These are phyloP conservation scores for Cryptococcus amylolentus DNA, from an alignment of 1,284 basidiomycete genomes.

Conservation along the genomic window DNA sequence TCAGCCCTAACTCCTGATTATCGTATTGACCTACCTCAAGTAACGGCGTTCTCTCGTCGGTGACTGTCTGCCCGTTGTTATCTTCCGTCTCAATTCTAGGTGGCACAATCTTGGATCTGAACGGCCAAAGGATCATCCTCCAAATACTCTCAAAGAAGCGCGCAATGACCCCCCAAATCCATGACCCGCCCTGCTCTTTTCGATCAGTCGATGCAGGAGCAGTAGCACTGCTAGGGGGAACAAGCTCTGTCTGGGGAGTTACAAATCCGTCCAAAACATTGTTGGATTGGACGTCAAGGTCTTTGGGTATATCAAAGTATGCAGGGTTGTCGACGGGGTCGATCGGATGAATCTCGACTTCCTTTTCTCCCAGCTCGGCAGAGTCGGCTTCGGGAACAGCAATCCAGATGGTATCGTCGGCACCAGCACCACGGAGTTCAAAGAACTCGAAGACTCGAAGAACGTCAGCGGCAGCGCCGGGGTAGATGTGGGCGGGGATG, in stretches of 20 bases:
- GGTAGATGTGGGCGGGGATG: conserved; percentile 3
- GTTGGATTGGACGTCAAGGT: neutral
- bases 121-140: conserved; percentile 10
- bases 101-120: conserved; percentile 1
- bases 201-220: neutral
- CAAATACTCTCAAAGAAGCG: conserved; percentile 13
- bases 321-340: neutral
- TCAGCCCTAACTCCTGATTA: neutral
- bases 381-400: conserved; percentile 5
- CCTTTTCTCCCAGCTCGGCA: conserved; percentile 11
- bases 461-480: conserved; percentile 3
- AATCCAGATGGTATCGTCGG: conserved; percentile 12
- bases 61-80: neutral
- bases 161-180: conserved; percentile 10
- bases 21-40: neutral
- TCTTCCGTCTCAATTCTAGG: neutral
- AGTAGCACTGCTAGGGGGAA: neutral
- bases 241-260: neutral
- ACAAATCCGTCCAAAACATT: neutral
- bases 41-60: conserved; percentile 15
- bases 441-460: conserved; percentile 7
- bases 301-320: neutral
- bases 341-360: conserved; percentile 1
- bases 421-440: conserved; percentile 5
- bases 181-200: conserved; percentile 1